Evolutionary conservation across 202 grass and related monocot genomes (phyloP), one percentile per base, ranked within the genome.

Genomic region (Schoenoplectus triqueter): DNA sequence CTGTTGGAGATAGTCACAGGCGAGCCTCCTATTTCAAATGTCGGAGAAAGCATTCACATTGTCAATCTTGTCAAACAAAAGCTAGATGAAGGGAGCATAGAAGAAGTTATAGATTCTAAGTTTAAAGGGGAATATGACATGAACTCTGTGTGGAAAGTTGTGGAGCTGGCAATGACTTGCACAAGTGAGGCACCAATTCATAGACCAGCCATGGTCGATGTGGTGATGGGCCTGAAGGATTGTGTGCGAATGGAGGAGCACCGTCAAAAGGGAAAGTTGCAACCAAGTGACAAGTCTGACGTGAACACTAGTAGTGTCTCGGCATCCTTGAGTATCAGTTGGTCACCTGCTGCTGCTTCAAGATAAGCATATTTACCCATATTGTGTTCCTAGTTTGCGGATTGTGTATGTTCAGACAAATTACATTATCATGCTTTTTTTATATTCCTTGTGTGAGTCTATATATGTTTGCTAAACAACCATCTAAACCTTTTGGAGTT

Each of bases 1-100:
- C 73, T 90, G 1, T 46, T 90, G 71, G 89, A 86, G 69, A 44
- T 88, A 20, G 48, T 90, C 44, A 90, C 89, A 6, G 86, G 86
- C 10, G 5, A 86, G 17, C 70, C 62, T 45, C 86, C 85, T 2
- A 68, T 89, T 9, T 50, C 67, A 31, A 14, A 9, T 54, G 67
- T 7, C 5, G 14, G 8, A 74, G 83, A 78, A 76, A 78, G 0
- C 4, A 44, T 85, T 63, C 83, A 50, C 68, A 49, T 88, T 72
- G 10, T 72, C 21, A 39, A 80, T 22, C 52, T 48, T 20, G 42
- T 75, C 9, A 49, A 76, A 40, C 11, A 56, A 65, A 74, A 41
- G 15, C 54, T 85, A 7, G 82, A 42, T 1, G 46, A 14, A 76
- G 87, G 82, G 9, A 82, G 62, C 42, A 81, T 88, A 1, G 76